Conservation (phyloP, 2,329 filamentous ascomycete genomes). For the Monosporascus sp. region DNA sequence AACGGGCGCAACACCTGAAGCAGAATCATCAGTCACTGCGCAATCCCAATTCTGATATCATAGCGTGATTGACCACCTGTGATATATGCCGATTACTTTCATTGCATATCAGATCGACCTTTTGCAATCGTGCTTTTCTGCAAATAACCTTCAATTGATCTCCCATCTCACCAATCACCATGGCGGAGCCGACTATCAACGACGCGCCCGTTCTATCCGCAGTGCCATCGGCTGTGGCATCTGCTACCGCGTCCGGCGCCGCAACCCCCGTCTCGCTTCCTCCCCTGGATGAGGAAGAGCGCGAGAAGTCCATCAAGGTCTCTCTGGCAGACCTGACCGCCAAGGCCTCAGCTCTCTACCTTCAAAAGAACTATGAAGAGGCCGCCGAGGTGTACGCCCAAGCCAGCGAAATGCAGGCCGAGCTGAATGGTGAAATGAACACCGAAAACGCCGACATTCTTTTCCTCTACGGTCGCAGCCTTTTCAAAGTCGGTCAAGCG, state of each 20-base stretch:
- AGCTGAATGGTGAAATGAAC: slow-evolving; percentile 87
- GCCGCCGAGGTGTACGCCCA: slow-evolving; percentile 84
- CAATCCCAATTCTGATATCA: not conserved
- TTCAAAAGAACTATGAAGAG: slow-evolving; percentile 79
- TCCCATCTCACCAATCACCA: slow-evolving; percentile 9
- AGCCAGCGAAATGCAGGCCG: slow-evolving; percentile 83
- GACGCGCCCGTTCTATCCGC: slow-evolving; percentile 24
- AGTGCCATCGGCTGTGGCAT: slow-evolving; percentile 19
- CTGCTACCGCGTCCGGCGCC: slow-evolving; percentile 17
- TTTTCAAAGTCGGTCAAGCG: slow-evolving; percentile 89
- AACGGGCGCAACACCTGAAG: not conserved
- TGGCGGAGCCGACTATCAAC: slow-evolving; percentile 24
- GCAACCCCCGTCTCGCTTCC: slow-evolving; percentile 25
- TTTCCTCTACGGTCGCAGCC: slow-evolving; percentile 86
- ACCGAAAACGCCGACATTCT: slow-evolving; percentile 89
- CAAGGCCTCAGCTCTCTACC: slow-evolving; percentile 78
- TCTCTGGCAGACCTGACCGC: slow-evolving; percentile 73
- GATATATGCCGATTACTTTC: not conserved
- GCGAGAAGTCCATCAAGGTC: slow-evolving; percentile 49
- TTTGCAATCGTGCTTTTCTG: too few species aligned
- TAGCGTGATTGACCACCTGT: too few species aligned
- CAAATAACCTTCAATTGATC: not conserved
- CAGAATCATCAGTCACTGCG: not conserved
- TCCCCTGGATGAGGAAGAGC: slow-evolving; percentile 35
- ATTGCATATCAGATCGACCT: not conserved